Base-by-base conservation (phyloP, 192 early-diverging fungal genomes). In the Nowakowskiella sp. region DNA sequence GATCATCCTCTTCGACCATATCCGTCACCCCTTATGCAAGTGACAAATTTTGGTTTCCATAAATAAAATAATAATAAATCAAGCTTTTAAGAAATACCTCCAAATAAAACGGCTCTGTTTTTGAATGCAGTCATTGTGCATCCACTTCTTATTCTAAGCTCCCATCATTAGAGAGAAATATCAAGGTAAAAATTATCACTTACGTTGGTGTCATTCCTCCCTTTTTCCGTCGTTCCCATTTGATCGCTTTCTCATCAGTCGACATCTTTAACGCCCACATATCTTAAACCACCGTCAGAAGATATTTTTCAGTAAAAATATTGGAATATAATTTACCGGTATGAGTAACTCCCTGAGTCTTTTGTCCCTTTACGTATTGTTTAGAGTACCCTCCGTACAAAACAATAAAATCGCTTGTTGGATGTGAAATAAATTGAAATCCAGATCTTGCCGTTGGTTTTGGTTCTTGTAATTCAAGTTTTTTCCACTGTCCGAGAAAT, bases 331-430 rank as follows among this genome's bases (percentile, higher is more conserved):
- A 76, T 26, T 63, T 63, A 47, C 74, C 78, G 24, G 63, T 67
- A 42, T 79, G 74, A 1, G 81, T 69, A 8, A 78, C 52, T 2
- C 83, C 81, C 30, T 66, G 62, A 32, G 73, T 56, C 44, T 80
- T 77, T 46, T 82, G 58, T 2, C 83, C 83, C 57, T 85, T 85
- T 24, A 64, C 64, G 31, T 74, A 58, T 36, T 69, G 68, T 55
- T 83, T 85, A 28, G 66, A 74, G 63, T 86, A 88, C 2, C 85
- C 85, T 29, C 85, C 85, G 58, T 84, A 85, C 22, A 88, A 42
- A 51, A 70, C 67, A 5, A 76, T 64, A 2, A 66, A 71, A 36
- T 87, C 81, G 6, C 49, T 47, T 27, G 65, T 55, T 26, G 70
- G 65, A 9, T 67, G 62, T 28, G 66, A 57, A 33, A 87, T 69